Percentiles rank a stretch among this genome's conserved stretches.
These are phyloP conservation scores for Myxozyma mucilagina DNA, from an alignment of 805 yeast species.

Conservation along the genomic window DNA sequence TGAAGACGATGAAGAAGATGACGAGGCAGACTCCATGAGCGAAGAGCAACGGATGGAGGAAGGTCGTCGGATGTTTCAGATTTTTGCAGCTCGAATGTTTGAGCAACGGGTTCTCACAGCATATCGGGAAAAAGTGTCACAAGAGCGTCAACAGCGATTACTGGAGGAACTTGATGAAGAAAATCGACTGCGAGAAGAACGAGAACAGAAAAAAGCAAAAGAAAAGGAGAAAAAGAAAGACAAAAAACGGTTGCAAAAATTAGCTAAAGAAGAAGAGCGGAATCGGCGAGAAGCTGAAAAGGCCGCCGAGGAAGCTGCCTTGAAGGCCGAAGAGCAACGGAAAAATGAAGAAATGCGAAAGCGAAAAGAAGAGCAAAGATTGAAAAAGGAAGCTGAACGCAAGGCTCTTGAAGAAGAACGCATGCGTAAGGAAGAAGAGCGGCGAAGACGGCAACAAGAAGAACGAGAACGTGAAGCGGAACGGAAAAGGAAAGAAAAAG, in stretches of 20 bases:
- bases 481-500: slow-evolving; percentile 25
- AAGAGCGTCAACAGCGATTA: slow-evolving; percentile 51
- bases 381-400: slow-evolving; percentile 35
- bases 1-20: slow-evolving; percentile 36
- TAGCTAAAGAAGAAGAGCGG: slow-evolving; percentile 45
- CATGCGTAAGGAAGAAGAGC: slow-evolving; percentile 30
- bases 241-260: slow-evolving; percentile 44
- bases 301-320: slow-evolving; percentile 36
- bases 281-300: slow-evolving; percentile 41
- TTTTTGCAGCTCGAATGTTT: slow-evolving; percentile 75
- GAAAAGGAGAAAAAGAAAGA: slow-evolving; percentile 47
- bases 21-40: slow-evolving; percentile 33
- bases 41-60: slow-evolving; percentile 72
- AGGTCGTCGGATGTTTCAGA: slow-evolving; percentile 74
- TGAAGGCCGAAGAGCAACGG: slow-evolving; percentile 27
- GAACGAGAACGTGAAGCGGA: slow-evolving; percentile 29
- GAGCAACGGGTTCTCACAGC: slow-evolving; percentile 73
- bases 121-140: slow-evolving; percentile 77
- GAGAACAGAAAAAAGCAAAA: slow-evolving; percentile 40
- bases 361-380: slow-evolving; percentile 31
- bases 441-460: slow-evolving; percentile 26
- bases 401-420: slow-evolving; percentile 39
- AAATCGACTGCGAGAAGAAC: slow-evolving; percentile 32
- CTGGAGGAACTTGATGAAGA: slow-evolving; percentile 39
- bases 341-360: slow-evolving; percentile 31